Base-by-base conservation (phyloP, 345 rosid genomes). In the Camelina neglecta region DNA sequence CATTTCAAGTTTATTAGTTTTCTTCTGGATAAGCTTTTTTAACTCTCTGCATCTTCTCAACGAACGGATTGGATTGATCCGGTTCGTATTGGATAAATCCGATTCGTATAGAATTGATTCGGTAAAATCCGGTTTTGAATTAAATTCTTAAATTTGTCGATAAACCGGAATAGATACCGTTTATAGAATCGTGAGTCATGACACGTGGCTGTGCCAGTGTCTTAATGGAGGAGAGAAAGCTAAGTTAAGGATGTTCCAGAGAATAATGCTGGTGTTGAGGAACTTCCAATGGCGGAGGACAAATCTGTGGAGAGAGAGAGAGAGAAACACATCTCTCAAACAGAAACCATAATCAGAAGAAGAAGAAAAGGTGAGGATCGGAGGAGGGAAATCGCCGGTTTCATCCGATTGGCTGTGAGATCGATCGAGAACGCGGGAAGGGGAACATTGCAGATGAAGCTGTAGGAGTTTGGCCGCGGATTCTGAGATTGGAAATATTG, bases 201-300 rank as follows among this genome's bases (percentile, higher is more conserved):
- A 41, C 74, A 68, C 61, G 67, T 75, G 79, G 72, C 31, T 21
- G 1, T 63, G 45, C 23, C 1, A 5, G 7, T 73, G 53, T 62
- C 64, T 53, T 53, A n/a, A n/a, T 45, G 3, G 3, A 4, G 16
- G 51, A 51, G 79, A 51, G 20, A 60, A 47, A 38, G 69, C 79
- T 68, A 75, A 20, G 74, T 76, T 69, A 76, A 69, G 75, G 80
- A 10, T 44, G 71, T 76, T 76, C 70, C 65, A 76, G 80, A 69
- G 71, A 55, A 33, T 8, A 63, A 67, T 51, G 31, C 29, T 60
- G 31, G 50, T 35, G 65, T 76, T 54, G 57, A 31, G 24, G 20
- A 69, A 76, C 23, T 55, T 76, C 50, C 71, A 76, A 76, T 69
- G 75, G 80, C 71, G 59, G 80, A 61, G 65, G 69, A 61, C 74